Evolutionary conservation across 2,329 filamentous ascomycete genomes (phyloP).

Genomic region (Boeremia exigua): DNA sequence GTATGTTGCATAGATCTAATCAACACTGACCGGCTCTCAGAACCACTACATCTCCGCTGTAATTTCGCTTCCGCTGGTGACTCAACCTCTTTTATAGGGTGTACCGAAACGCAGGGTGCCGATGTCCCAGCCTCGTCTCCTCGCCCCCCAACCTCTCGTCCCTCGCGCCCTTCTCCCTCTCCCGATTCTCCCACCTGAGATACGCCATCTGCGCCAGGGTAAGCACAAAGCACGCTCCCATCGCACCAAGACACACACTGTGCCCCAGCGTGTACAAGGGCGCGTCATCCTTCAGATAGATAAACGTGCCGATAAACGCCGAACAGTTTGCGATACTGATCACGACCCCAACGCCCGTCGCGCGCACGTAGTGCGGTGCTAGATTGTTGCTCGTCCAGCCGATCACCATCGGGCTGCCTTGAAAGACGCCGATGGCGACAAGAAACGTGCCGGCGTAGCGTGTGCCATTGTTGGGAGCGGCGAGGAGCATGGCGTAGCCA

Average conservation of each 20-base stretch:
- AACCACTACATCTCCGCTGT: too few species aligned
- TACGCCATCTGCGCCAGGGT: constrained; percentile 31
- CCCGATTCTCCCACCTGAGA: constrained; percentile 34
- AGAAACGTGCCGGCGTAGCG: constrained; percentile 52
- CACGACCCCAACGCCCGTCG: constrained; percentile 58
- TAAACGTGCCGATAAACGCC: constrained; percentile 59
- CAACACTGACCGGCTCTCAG: too few species aligned
- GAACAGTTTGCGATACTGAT: constrained; percentile 56
- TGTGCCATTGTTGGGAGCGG: constrained; percentile 40
- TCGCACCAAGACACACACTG: constrained; percentile 33
- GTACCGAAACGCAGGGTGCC: constrained; percentile 41
- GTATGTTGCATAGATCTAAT: too few species aligned
- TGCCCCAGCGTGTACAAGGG: constrained; percentile 32
- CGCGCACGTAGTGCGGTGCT: constrained; percentile 63
- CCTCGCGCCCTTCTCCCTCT: constrained; percentile 33
- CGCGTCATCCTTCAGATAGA: constrained; percentile 56
- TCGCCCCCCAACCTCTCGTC: constrained; percentile 32
- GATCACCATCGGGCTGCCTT: constrained; percentile 44
- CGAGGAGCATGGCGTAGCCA: constrained; percentile 62
- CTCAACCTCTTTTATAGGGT: too few species aligned
- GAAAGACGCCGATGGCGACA: constrained; percentile 53
- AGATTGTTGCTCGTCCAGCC: constrained; percentile 55
- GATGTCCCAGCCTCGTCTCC: constrained; percentile 34
- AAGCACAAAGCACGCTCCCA: constrained; percentile 31
- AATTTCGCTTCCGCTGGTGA: too few species aligned